Evolutionary conservation across 1,284 basidiomycete species (phyloP), one percentile per base, ranked within the genome.

Genomic region (Hymenochaete sp.): DNA sequence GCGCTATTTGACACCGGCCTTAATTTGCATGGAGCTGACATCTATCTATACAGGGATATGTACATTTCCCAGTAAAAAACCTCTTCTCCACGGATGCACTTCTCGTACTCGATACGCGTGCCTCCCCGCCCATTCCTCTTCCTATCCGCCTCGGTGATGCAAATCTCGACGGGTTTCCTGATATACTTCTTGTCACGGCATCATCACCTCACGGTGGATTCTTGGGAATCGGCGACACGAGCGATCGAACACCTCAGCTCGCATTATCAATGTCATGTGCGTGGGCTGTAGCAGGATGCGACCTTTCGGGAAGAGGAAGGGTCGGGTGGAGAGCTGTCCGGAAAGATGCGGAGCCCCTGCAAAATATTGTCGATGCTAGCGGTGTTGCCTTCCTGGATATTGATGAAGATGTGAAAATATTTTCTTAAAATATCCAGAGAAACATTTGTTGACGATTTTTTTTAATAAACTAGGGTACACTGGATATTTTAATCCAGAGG

Each of bases 131-230:
- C 0, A 60, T 93, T 2, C 93, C 93, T 0, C 64, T 93, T 4
- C 72, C 88, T 0, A 63, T 98, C 32, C 83, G 82, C 48, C 65
- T 93, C 0, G 96, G 93, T 32, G 96, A 99, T 64, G 84, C 77
- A 48, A 89, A 98, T 62, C 73, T 95, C 28, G 93, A 98, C 59
- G 96, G 96, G 0, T 98, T 89, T 66, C 93, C 96, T 0, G 96
- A 98, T 56, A 58, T 98, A 6, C 67, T 98, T 2, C 56, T 84
- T 4, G 77, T 93, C n/a, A 61, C 77, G 0, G 73, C 69, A 1
- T 64, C 68, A 13, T 53, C 62, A 7, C 42, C 58, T 5, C 41
- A 54, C 27, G 61, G 70, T 28, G 60, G 61, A 1, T 48, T 60
- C 27, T 52, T 65, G 40, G 55, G 62, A 26, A 36, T 53, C 22